Conservation (phyloP, 2,329 filamentous ascomycete species). For the Hypoxylon sp. region DNA sequence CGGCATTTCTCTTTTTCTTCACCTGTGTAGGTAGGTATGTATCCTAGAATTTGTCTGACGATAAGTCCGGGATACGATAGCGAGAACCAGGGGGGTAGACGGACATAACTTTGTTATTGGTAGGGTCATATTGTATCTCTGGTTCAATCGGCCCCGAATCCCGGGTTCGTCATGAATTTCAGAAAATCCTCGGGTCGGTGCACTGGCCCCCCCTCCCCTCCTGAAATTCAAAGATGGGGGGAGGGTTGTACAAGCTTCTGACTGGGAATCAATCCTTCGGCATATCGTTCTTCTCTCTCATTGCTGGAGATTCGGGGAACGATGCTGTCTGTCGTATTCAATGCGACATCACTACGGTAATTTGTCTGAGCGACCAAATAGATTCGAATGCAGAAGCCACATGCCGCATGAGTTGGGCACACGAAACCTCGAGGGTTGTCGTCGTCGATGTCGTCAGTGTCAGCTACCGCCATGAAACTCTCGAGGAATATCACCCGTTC, state of each 20-base stretch:
- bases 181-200: neutral
- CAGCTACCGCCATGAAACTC: slow-evolving; percentile 17
- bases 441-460: slow-evolving; percentile 12
- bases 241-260: slow-evolving; percentile 26
- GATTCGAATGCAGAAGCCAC: slow-evolving; percentile 15
- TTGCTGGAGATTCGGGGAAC: slow-evolving; percentile 11
- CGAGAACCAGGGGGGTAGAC: slow-evolving; percentile 1
- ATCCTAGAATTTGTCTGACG: slow-evolving; percentile 10
- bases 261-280: slow-evolving; percentile 29
- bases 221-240: slow-evolving; percentile 13
- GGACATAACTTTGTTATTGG: slow-evolving; percentile 6
- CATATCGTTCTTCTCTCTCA: slow-evolving; percentile 11
- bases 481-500: slow-evolving; percentile 25
- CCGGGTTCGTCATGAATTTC: slow-evolving; percentile 4
- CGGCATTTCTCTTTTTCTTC: slow-evolving; percentile 9
- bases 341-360: neutral
- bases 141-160: slow-evolving; percentile 3
- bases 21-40: too few species aligned
- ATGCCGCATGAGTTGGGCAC: slow-evolving; percentile 15
- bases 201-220: slow-evolving; percentile 12
- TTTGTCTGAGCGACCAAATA: slow-evolving; percentile 6
- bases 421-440: slow-evolving; percentile 3
- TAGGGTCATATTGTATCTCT: slow-evolving; percentile 13
- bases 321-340: slow-evolving; percentile 13
- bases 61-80: slow-evolving; percentile 6